phyloP scores from a whole-genome alignment of 1,139 yeast genomes.

The Sugiyamaella xylanicola region DNA sequence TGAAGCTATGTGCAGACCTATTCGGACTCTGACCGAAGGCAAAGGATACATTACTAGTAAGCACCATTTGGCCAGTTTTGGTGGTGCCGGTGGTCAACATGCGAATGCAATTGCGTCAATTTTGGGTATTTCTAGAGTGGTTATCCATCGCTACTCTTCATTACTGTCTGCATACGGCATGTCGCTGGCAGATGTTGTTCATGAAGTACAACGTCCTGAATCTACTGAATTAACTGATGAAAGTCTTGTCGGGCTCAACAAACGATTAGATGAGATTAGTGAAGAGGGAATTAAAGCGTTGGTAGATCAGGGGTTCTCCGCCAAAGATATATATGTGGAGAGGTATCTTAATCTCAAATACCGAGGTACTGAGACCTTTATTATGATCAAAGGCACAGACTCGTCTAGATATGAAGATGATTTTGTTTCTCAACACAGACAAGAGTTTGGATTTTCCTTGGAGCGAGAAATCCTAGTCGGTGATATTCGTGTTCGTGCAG shows the following conservation, averaged over 20 bases:
- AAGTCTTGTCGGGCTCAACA: constrained; percentile 38
- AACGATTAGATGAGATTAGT: constrained; percentile 45
- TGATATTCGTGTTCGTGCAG: constrained; percentile 74
- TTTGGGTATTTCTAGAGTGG: constrained; percentile 48
- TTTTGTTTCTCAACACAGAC: constrained; percentile 56
- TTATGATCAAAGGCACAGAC: constrained; percentile 59
- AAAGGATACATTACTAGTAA: constrained; percentile 49
- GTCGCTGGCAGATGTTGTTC: constrained; percentile 56
- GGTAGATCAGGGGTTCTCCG: constrained; percentile 51
- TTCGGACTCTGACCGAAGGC: constrained; percentile 54
- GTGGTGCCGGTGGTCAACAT: constrained; percentile 61
- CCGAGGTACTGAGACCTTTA: constrained; percentile 83
- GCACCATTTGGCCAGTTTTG: constrained; percentile 53
- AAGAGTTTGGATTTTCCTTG: constrained; percentile 71
- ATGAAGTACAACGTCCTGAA: constrained; percentile 62
- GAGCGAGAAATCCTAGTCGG: constrained; percentile 71
- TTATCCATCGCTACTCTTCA: constrained; percentile 54
- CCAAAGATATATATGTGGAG: constrained; percentile 51
- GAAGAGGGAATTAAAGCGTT: constrained; percentile 45
- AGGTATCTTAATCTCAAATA: constrained; percentile 75
- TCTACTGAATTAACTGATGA: constrained; percentile 42
- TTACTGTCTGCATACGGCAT: constrained; percentile 56
- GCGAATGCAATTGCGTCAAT: constrained; percentile 52
- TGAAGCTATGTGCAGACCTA: constrained; percentile 56
- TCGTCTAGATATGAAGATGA: constrained; percentile 28